Evolutionary conservation across 2,329 filamentous ascomycete genomes (phyloP), one percentile per base, ranked within the genome.

Genomic region (Pseudogymnoascus sp.): DNA sequence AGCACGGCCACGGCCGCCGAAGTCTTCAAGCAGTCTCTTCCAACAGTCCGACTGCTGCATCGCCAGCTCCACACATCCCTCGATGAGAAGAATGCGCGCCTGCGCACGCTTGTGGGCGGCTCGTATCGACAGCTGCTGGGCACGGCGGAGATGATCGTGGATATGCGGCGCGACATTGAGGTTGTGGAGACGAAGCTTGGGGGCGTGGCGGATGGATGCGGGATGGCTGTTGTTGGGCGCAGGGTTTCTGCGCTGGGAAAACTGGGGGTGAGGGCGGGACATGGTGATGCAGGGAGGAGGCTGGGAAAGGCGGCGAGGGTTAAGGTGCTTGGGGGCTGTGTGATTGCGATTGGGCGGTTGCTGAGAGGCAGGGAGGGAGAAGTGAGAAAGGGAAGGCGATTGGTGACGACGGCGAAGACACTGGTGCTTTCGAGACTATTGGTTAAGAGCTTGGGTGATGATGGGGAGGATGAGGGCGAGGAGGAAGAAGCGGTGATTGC

Each of bases 81-180:
- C 68, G 85, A 87, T 66, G 85, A 88, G 72, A 86, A 86, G 70
- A 80, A 84, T 36, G 78, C 78, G 60, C 84, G 84, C 34, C 78
- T 88, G 70, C 84, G 85, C 69, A 85, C 81, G 16, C 83, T 86
- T 72, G 85, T 88, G 66, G 85, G 85, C 68, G 81, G 78, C 64
- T 86, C 83, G 71, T 97, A 97, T 76, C 89, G 93, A 69, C 91
- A 95, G 70, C 85, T 97, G 7, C 85, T 97, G 25, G 90, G 90
- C 61, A 97, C 93, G 0, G 93, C 93, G 62, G 93, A 97, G 76
- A 88, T 88, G n/a, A 97, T 97, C 68, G 89, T 97, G 62, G 84
- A 87, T 65, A 96, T 97, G 91, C 89, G 91, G 68, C 77, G 76
- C 40, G 87, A 93, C 72, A 93, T 95, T 77, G 84, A 88, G 65